These are phyloP conservation scores for Linnemannia schmuckeri DNA, from an alignment of 192 early-diverging fungal genomes.

Conservation along the genomic window DNA sequence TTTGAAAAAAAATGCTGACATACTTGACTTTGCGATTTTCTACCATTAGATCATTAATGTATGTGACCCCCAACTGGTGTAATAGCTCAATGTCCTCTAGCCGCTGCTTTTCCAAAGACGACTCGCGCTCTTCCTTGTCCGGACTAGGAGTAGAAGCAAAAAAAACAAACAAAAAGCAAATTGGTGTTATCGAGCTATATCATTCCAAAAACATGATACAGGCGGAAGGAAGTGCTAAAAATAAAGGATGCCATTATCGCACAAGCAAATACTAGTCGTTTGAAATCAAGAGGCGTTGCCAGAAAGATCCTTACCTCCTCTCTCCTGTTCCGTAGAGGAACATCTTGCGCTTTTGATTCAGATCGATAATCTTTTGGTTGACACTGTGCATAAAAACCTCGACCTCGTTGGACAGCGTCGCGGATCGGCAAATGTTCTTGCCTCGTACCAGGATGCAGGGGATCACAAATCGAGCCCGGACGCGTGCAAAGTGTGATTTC, in stretches of 20 bases:
- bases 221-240: not conserved
- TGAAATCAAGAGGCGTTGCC: not conserved
- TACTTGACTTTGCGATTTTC: constrained; percentile 63
- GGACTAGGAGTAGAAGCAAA: constrained; percentile 11
- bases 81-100: constrained; percentile 52
- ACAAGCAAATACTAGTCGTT: not conserved
- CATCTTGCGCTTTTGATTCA: constrained; percentile 54
- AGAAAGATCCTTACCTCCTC: constrained; percentile 20
- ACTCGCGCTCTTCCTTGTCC: constrained; percentile 55
- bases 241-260: not conserved
- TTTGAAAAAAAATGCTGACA: not conserved
- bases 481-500: constrained; percentile 57
- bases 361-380: constrained; percentile 52
- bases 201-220: not conserved
- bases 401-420: constrained; percentile 54
- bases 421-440: constrained; percentile 55
- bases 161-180: not conserved
- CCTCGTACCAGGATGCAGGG: constrained; percentile 53
- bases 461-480: constrained; percentile 53
- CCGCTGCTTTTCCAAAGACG: constrained; percentile 49
- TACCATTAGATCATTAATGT: constrained; percentile 57
- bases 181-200: not conserved
- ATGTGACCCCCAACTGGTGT: constrained; percentile 48
- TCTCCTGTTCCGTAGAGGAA: constrained; percentile 54
- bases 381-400: constrained; percentile 54